Conservation (phyloP, 108 stramenopile species). For the Cyclotella baltica region DNA sequence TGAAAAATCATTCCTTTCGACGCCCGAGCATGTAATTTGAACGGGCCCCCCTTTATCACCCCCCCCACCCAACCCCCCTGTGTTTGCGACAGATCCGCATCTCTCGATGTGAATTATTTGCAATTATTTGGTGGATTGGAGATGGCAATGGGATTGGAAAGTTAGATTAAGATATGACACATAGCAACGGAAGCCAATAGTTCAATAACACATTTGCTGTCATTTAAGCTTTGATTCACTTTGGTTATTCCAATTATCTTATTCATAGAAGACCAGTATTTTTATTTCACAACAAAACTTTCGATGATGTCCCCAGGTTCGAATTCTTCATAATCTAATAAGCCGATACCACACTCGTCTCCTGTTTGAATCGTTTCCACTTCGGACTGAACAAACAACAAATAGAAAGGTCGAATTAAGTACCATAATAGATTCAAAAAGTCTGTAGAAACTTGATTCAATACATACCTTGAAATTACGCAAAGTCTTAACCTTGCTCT, state of each 20-base stretch:
- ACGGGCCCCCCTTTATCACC: constrained; percentile 38
- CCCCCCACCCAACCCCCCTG: background rate
- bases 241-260: background rate
- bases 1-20: constrained; percentile 39
- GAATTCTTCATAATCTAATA: constrained; percentile 92
- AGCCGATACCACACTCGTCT: constrained; percentile 95
- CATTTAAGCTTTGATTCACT: background rate
- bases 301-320: constrained; percentile 94
- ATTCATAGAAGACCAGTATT: background rate
- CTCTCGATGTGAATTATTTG: background rate
- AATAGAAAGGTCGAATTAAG: background rate
- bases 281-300: constrained; percentile 87
- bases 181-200: too few relatives aligned
- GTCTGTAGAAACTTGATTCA: too few relatives aligned
- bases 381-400: constrained; percentile 65
- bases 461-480: constrained; percentile 88
- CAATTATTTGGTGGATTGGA: too few relatives aligned
- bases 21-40: constrained; percentile 44
- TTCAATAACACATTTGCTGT: background rate
- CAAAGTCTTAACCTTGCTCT: constrained; percentile 87
- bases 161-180: too few relatives aligned
- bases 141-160: too few relatives aligned
- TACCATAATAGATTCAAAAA: too few relatives aligned
- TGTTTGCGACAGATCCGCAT: background rate
- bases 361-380: constrained; percentile 87